Percentiles rank a stretch among this genome's conserved stretches.
These are phyloP conservation scores for Kondoa malvinella DNA, from an alignment of 768 basidiomycete genomes.

Conservation along the genomic window DNA sequence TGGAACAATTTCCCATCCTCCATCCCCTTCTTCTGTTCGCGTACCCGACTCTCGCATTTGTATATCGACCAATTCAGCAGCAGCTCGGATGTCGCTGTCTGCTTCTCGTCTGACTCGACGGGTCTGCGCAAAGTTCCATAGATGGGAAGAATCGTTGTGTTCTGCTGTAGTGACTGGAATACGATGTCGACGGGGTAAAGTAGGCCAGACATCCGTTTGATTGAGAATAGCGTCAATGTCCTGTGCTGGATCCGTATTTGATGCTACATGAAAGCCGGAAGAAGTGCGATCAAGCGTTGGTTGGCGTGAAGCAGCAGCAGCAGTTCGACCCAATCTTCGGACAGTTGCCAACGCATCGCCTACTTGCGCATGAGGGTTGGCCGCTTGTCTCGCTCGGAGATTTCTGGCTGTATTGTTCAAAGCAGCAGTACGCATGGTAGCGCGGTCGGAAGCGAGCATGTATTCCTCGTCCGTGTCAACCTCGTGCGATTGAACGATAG, in stretches of 20 bases:
- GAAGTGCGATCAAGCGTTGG: not conserved
- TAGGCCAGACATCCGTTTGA: not conserved
- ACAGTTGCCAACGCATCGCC: not conserved
- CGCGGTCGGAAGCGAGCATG: too few relatives aligned
- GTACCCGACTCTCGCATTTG: not conserved
- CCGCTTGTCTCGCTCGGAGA: not conserved
- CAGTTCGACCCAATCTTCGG: not conserved
- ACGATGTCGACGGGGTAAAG: not conserved
- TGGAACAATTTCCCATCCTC: not conserved
- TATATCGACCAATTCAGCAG: not conserved
- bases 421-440: not conserved
- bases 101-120: not conserved
- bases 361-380: not conserved
- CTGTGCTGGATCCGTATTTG: too few relatives aligned
- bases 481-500: too few relatives aligned
- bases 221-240: too few relatives aligned
- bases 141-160: not conserved
- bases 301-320: not conserved
- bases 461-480: too few relatives aligned
- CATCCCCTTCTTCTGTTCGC: not conserved
- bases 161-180: not conserved
- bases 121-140: too few relatives aligned
- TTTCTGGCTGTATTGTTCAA: not conserved
- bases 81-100: not conserved
- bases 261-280: not conserved